Conservation (phyloP, 352 stramenopile genomes). For the Phytophthora capsici region DNA sequence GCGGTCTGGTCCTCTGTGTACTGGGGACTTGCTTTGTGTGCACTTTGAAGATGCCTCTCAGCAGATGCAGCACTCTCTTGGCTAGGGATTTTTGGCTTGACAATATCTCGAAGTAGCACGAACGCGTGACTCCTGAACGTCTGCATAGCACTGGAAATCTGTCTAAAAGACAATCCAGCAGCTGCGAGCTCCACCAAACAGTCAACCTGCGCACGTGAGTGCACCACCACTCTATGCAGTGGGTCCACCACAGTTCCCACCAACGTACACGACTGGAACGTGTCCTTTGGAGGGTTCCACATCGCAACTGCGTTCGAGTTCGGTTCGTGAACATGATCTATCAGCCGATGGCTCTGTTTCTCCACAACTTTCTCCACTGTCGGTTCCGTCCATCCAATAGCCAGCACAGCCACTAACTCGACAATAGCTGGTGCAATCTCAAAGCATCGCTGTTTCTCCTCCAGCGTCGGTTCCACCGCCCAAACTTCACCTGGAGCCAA, state of each 20-base stretch:
- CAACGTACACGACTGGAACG: conserved; percentile 35
- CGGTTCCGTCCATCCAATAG: conserved; percentile 25
- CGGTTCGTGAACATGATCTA: conserved; percentile 25
- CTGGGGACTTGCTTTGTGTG: conserved; percentile 15
- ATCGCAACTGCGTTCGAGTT: conserved; percentile 11
- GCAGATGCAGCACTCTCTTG: background rate
- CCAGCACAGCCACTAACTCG: conserved; percentile 36
- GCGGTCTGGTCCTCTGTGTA: conserved; percentile 40
- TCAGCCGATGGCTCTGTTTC: conserved; percentile 32
- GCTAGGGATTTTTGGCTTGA: background rate
- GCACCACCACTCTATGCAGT: conserved; percentile 33
- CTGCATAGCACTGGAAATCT: conserved; percentile 38
- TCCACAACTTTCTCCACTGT: conserved; percentile 26
- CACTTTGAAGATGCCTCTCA: conserved; percentile 7
- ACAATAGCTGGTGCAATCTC: conserved; percentile 35
- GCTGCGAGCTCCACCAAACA: conserved; percentile 40
- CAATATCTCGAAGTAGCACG: conserved; percentile 28
- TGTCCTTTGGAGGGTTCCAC: conserved; percentile 33
- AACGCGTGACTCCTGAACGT: conserved; percentile 30
- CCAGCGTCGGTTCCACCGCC: conserved; percentile 24
- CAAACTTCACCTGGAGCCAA: conserved; percentile 34
- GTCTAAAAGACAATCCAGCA: conserved; percentile 37
- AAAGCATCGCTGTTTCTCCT: conserved; percentile 35
- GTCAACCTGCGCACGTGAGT: conserved; percentile 41
- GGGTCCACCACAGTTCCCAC: conserved; percentile 18